phyloP scores from a whole-genome alignment of 2,329 filamentous ascomycete genomes.

The Alternaria panax region DNA sequence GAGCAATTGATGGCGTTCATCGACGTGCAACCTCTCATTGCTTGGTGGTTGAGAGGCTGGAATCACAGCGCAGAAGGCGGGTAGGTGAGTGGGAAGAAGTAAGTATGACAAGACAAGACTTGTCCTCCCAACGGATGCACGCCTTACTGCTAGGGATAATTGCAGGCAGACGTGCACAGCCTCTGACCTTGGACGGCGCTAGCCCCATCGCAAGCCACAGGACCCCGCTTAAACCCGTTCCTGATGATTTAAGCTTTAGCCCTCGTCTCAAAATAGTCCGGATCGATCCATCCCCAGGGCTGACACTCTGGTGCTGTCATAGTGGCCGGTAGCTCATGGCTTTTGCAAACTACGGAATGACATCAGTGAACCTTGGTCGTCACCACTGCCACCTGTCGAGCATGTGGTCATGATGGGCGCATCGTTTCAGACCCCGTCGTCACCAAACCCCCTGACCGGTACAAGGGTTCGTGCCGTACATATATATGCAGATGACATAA shows the following conservation, averaged over 20 bases:
- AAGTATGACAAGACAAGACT: constrained; percentile 13
- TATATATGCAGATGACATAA: constrained; percentile 12
- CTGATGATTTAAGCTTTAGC: constrained; percentile 21
- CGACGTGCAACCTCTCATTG: constrained; percentile 7
- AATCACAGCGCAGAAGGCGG: background rate
- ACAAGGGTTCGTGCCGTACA: constrained; percentile 12
- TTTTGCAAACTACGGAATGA: background rate
- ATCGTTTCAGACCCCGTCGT: constrained; percentile 3
- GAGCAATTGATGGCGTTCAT: constrained; percentile 6
- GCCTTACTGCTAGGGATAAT: constrained; percentile 18
- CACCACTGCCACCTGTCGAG: background rate
- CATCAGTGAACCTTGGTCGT: background rate
- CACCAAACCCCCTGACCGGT: constrained; percentile 15
- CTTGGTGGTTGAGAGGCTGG: background rate
- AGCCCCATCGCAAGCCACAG: constrained; percentile 9
- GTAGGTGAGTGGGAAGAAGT: background rate
- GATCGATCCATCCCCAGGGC: background rate
- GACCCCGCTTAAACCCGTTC: constrained; percentile 29
- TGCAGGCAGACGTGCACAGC: constrained; percentile 19
- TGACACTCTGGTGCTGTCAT: constrained; percentile 2
- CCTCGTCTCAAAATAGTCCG: constrained; percentile 14
- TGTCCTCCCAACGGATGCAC: constrained; percentile 6
- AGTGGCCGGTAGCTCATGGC: background rate
- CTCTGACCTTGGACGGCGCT: constrained; percentile 5
- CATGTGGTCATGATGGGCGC: background rate